Conservation (phyloP, 1,284 basidiomycete genomes). For the Tranzscheliella williamsii region DNA sequence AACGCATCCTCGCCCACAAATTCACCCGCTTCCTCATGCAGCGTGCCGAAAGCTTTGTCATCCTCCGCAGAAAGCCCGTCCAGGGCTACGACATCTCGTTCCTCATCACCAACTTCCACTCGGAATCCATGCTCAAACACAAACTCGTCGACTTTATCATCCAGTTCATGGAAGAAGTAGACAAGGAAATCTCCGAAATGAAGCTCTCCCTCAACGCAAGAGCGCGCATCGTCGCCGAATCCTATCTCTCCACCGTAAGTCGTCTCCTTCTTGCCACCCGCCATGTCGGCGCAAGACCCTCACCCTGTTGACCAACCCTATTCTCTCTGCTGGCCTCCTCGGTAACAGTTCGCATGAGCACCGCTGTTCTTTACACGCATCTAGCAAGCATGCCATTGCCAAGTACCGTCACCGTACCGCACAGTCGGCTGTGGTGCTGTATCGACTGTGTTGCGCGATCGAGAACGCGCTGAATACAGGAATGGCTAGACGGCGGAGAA, state of each 20-base stretch:
- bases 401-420: no score
- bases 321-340: no score
- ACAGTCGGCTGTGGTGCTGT: no score
- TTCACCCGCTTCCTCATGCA: conserved; percentile 99
- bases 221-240: conserved; percentile 92
- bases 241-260: conserved; percentile 53
- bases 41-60: conserved; percentile 93
- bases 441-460: no score
- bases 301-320: no score
- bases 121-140: conserved; percentile 97
- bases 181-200: conserved; percentile 80
- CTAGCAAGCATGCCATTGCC: no score
- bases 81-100: conserved; percentile 92
- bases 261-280: no score
- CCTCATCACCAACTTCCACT: conserved; percentile 94
- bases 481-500: no score
- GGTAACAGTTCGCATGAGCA: no score
- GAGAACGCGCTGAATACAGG: no score
- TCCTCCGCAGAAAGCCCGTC: conserved; percentile 90
- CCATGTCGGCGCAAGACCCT: no score
- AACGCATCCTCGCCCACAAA: conserved; percentile 93
- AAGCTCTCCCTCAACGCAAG: conserved; percentile 82
- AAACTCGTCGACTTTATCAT: conserved; percentile 99
- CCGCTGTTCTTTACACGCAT: no score
- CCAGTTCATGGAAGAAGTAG: conserved; percentile 99